Percentiles rank a stretch among this genome's conserved stretches.
Evolutionary conservation across 2,329 filamentous ascomycete genomes (phyloP).

Genomic region (Moelleriella libera): DNA sequence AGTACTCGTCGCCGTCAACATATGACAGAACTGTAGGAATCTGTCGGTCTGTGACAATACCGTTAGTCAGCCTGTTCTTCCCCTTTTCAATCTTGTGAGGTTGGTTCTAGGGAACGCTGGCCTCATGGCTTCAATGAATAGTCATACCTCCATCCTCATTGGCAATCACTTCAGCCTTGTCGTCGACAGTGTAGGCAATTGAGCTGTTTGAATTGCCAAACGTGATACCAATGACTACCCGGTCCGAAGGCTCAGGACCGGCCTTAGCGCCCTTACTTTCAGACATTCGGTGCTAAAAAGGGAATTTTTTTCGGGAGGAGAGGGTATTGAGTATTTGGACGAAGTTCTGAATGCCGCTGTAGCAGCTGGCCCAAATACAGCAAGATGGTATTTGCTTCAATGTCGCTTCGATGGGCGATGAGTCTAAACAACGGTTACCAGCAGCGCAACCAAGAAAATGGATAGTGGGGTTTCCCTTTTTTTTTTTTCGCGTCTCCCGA

Average conservation of each 20-base stretch:
- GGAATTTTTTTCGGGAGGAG: neutral
- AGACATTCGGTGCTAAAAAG: conserved; percentile 23
- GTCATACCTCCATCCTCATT: conserved; percentile 84
- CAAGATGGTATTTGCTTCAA: no score
- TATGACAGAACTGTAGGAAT: conserved; percentile 93
- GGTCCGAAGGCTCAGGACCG: conserved; percentile 39
- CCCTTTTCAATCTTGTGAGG: neutral
- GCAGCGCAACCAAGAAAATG: no score
- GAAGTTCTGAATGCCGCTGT: neutral
- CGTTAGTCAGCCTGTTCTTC: neutral
- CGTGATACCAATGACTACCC: conserved; percentile 79
- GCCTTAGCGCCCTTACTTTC: conserved; percentile 27
- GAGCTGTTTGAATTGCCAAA: conserved; percentile 99
- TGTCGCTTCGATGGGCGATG: no score
- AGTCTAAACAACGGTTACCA: no score
- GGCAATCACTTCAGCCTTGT: conserved; percentile 94
- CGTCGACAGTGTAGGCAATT: conserved; percentile 84
- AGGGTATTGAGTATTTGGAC: neutral
- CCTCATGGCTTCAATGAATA: neutral
- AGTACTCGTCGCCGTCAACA: conserved; percentile 90
- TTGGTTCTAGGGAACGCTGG: no score
- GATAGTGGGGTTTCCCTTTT: no score
- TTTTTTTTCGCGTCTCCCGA: no score
- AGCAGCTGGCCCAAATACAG: neutral
- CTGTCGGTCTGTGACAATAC: conserved; percentile 59